Base-by-base conservation (phyloP, 1,284 basidiomycete genomes). In the Marasmius tenuissimus region DNA sequence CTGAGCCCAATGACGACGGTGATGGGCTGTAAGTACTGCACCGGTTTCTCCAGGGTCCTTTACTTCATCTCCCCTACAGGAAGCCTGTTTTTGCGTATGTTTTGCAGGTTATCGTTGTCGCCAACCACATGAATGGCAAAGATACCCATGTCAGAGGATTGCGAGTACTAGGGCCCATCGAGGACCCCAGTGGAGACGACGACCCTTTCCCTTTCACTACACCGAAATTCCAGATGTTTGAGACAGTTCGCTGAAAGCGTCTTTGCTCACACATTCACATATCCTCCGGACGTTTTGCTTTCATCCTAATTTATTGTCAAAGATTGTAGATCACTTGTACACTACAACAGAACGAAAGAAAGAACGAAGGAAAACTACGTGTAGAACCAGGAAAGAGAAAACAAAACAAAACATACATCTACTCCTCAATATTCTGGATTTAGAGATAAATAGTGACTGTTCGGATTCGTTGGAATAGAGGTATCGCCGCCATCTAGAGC, bases 81-180 rank as follows among this genome's bases (percentile, higher is more conserved):
- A 92, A 91, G 71, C 89, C 94, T 0, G 85, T 98, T 11, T 87
- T 92, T 65, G 93, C 93, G 1, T 96, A 97, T 72, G 86, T 97
- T 11, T 75, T 99, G 4, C 96, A 98, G 70, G 83, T 99, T 37
- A 89, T 96, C 62, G 87, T 99, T 59, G 81, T 96, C 20, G 89
- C 92, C 20, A 99, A 99, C 72, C 96, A 99, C 71, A 91, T 97
- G 84, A 98, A 97, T 68, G 97, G 97, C 3, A 99, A 99, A 74
- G 97, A 99, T 76, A 99, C 97, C 9, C 97, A 99, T 76, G 92
- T 99, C 14, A 87, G 97, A 18, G 94, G 96, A 1, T 75, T 99
- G 48, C 87, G 85, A 58, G 85, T 98, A 22, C 88, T 95, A 63
- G 97, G 96, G 0, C 92, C 95, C 2, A 72, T 86, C 7, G 88